Evolutionary conservation across 2,329 filamentous ascomycete genomes (phyloP).

Genomic region (Celoporthe dispersa): DNA sequence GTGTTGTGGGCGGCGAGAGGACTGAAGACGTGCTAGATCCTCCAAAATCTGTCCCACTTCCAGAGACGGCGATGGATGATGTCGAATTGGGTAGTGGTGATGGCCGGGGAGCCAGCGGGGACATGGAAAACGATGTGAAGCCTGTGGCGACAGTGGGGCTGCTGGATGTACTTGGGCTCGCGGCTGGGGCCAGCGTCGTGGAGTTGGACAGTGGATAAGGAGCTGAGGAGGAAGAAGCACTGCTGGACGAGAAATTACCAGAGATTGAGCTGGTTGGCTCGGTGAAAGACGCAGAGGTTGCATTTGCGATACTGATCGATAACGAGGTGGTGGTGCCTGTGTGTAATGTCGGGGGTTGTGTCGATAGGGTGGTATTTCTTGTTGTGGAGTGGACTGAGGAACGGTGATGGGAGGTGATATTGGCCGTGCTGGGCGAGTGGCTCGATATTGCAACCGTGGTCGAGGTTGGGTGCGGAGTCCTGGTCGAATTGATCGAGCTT

Average conservation of each 20-base stretch:
- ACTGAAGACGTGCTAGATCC: neutral
- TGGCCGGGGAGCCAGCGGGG: neutral
- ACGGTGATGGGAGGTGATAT: neutral
- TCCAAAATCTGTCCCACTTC: neutral
- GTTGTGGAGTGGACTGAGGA: neutral
- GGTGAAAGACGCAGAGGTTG: neutral
- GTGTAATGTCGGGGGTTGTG: neutral
- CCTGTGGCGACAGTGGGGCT: neutral
- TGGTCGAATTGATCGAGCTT: neutral
- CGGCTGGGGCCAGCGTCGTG: neutral
- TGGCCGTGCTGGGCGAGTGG: neutral
- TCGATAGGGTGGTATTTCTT: neutral
- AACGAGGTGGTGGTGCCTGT: neutral
- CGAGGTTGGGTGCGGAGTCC: neutral
- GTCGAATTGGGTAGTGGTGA: constrained; percentile 2
- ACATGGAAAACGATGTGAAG: neutral
- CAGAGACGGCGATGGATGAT: neutral
- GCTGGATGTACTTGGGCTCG: neutral
- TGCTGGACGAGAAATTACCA: neutral
- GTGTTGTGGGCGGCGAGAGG: neutral
- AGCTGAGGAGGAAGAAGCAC: neutral
- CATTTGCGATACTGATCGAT: neutral
- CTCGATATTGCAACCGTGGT: neutral
- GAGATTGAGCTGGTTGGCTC: neutral
- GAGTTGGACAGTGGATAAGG: neutral